These are phyloP conservation scores for Phytophthora pinifolia DNA, from an alignment of 352 stramenopile species.

Conservation along the genomic window DNA sequence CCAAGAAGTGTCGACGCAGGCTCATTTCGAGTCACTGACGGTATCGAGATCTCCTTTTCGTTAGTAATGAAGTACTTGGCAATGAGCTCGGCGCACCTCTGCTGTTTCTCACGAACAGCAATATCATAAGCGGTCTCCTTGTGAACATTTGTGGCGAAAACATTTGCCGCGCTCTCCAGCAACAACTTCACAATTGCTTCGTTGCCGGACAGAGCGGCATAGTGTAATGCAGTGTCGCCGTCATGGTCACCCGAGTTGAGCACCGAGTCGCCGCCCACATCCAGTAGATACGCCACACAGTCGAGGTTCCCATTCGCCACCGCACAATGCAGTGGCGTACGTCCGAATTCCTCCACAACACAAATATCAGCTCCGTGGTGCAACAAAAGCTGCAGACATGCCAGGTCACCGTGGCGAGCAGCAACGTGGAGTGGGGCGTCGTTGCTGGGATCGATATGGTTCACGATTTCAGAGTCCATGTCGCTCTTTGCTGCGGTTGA, in stretches of 20 bases:
- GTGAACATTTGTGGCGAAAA: slow-evolving; percentile 58
- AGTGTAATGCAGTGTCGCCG: slow-evolving; percentile 78
- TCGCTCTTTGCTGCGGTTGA: slow-evolving; percentile 78
- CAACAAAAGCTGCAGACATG: slow-evolving; percentile 69
- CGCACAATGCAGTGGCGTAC: slow-evolving; percentile 78
- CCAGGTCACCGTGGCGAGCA: slow-evolving; percentile 63
- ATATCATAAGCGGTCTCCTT: slow-evolving; percentile 69
- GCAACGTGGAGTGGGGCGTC: slow-evolving; percentile 82
- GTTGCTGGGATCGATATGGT: slow-evolving; percentile 82
- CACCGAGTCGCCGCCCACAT: slow-evolving; percentile 80
- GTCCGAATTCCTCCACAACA: slow-evolving; percentile 79
- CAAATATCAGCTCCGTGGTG: slow-evolving; percentile 84
- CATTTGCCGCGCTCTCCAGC: slow-evolving; percentile 75
- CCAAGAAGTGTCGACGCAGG: slow-evolving; percentile 45
- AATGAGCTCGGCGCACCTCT: slow-evolving; percentile 54
- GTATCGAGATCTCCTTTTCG: slow-evolving; percentile 23
- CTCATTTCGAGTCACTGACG: slow-evolving; percentile 43
- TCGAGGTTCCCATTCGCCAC: slow-evolving; percentile 59
- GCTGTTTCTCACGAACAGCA: slow-evolving; percentile 50
- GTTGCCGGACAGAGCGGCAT: slow-evolving; percentile 60
- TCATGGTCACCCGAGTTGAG: slow-evolving; percentile 77
- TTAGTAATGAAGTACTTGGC: slow-evolving; percentile 53
- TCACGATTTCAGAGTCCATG: slow-evolving; percentile 88
- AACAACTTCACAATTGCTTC: slow-evolving; percentile 70
- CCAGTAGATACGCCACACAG: slow-evolving; percentile 81